Percentiles rank a stretch among this genome's conserved stretches.
Evolutionary conservation across 805 yeast species (phyloP).

Genomic region (Saccharomycopsis lassenensis): DNA sequence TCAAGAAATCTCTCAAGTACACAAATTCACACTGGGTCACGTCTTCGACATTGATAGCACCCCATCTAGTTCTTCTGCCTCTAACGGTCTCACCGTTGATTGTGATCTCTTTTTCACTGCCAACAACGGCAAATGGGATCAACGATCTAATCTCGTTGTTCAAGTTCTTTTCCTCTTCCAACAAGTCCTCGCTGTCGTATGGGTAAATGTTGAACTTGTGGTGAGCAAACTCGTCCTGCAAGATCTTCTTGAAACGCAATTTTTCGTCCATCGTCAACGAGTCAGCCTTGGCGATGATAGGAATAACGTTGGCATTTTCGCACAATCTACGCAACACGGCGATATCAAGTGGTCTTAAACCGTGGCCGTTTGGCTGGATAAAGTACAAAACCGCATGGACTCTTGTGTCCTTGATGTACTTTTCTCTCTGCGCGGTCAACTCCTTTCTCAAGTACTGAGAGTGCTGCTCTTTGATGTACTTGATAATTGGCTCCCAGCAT

Average conservation of each 20-base stretch:
- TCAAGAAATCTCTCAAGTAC: constrained; percentile 84
- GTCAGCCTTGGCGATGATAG: constrained; percentile 91
- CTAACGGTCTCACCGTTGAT: constrained; percentile 72
- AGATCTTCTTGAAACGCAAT: constrained; percentile 57
- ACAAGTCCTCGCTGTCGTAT: constrained; percentile 56
- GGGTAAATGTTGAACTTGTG: constrained; percentile 78
- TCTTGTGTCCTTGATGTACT: constrained; percentile 71
- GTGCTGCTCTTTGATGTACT: constrained; percentile 92
- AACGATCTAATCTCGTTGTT: constrained; percentile 64
- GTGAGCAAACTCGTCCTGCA: constrained; percentile 66
- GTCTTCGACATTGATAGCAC: constrained; percentile 86
- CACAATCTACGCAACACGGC: constrained; percentile 73
- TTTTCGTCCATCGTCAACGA: constrained; percentile 81
- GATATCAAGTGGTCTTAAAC: constrained; percentile 75
- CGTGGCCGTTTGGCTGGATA: constrained; percentile 78
- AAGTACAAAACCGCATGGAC: constrained; percentile 91
- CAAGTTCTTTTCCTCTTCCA: constrained; percentile 62
- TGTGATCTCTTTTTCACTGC: constrained; percentile 69
- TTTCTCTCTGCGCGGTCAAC: constrained; percentile 88
- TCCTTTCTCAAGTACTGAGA: constrained; percentile 85
- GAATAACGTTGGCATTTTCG: constrained; percentile 89
- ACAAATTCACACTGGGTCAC: constrained; percentile 93
- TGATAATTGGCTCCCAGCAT: constrained; percentile 94
- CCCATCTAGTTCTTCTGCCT: constrained; percentile 93
- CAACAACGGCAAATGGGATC: constrained; percentile 91